These are phyloP conservation scores for Leishmania amazonensis DNA, from an alignment of 208 protist genomes.

Conservation along the genomic window DNA sequence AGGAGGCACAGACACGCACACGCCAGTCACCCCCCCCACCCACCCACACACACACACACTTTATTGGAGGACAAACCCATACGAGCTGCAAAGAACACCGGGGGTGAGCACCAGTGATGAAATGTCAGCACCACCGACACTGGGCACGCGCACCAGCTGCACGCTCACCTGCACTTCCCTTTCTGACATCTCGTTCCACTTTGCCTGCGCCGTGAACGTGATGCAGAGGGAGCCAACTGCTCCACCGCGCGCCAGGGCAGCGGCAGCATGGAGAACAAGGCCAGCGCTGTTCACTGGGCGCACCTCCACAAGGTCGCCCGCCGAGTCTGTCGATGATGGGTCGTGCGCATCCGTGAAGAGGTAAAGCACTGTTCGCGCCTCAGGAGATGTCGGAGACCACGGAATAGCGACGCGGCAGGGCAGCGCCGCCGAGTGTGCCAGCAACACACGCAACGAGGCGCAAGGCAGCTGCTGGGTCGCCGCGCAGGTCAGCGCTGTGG, in stretches of 20 bases:
- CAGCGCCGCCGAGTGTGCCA: slow-evolving; percentile 40
- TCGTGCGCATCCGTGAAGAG: slow-evolving; percentile 28
- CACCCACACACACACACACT: neutral
- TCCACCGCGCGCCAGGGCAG: neutral
- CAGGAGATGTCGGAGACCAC: slow-evolving; percentile 16
- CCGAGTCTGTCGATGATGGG: neutral
- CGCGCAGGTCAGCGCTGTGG: slow-evolving; percentile 19
- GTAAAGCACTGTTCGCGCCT: slow-evolving; percentile 28
- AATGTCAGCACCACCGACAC: neutral
- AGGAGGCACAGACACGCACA: neutral
- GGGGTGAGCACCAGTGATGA: slow-evolving; percentile 35
- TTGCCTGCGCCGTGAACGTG: slow-evolving; percentile 32
- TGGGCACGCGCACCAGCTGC: slow-evolving; percentile 30
- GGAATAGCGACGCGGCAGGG: slow-evolving; percentile 58
- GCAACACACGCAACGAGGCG: slow-evolving; percentile 37
- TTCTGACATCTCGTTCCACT: slow-evolving; percentile 24
- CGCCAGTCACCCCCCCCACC: no score
- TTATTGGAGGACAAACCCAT: slow-evolving; percentile 26
- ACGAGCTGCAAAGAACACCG: slow-evolving; percentile 34
- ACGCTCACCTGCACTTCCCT: slow-evolving; percentile 41
- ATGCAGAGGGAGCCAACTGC: slow-evolving; percentile 10
- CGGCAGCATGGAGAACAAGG: slow-evolving; percentile 12
- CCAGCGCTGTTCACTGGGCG: slow-evolving; percentile 15
- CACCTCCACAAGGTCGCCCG: slow-evolving; percentile 14
- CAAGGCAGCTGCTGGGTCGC: slow-evolving; percentile 12